A percentile compares a stretch with the other conserved stretches of the same genome.
Conservation (phyloP, 2,329 filamentous ascomycete species). For the Paraphaeosphaeria sporulosa region DNA sequence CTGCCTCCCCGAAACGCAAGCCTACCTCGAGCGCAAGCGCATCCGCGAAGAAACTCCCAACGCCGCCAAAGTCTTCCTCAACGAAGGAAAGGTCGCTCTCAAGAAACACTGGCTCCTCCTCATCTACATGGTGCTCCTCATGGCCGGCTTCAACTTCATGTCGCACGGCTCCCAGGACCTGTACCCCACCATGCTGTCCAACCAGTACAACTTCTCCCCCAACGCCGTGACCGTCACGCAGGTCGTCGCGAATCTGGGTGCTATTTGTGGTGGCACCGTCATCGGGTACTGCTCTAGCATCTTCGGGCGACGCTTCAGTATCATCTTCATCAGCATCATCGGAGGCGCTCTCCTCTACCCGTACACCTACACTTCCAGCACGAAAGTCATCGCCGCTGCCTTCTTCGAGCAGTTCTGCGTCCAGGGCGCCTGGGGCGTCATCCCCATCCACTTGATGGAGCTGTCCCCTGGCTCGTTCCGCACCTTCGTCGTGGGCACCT, state of each 20-base stretch:
- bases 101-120: constrained; percentile 82
- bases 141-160: constrained; percentile 95
- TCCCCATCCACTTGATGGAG: constrained; percentile 77
- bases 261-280: constrained; percentile 56
- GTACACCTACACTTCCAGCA: constrained; percentile 72
- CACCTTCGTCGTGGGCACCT: constrained; percentile 76
- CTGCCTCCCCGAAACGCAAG: constrained; percentile 78
- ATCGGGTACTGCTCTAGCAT: constrained; percentile 57
- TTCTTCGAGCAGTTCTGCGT: constrained; percentile 74
- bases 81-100: constrained; percentile 80
- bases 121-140: constrained; percentile 81
- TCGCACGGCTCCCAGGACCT: constrained; percentile 77
- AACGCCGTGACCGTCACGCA: constrained; percentile 58
- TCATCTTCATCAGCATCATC: constrained; percentile 60
- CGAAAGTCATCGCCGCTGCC: constrained; percentile 75
- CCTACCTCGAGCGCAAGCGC: constrained; percentile 71
- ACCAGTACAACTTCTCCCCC: constrained; percentile 62
- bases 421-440: constrained; percentile 54
- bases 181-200: constrained; percentile 67
- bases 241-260: constrained; percentile 60
- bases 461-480: constrained; percentile 75
- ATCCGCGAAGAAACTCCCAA: constrained; percentile 66
- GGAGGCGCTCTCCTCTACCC: constrained; percentile 84
- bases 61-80: constrained; percentile 72
- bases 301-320: constrained; percentile 57